phyloP scores from a whole-genome alignment of 1,139 yeast genomes.

The Candida glucosophila region DNA sequence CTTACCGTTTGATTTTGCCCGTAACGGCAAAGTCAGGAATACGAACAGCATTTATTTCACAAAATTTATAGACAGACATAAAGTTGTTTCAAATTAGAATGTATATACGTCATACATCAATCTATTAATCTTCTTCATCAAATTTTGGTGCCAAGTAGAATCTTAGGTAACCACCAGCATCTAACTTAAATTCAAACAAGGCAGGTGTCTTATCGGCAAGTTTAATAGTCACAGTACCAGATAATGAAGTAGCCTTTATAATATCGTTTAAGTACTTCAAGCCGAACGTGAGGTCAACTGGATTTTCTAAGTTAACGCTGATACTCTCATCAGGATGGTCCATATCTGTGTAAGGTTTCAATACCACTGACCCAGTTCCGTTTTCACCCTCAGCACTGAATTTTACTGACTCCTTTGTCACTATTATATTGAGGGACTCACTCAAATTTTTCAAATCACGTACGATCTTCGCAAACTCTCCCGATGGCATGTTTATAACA shows the following conservation, averaged over 20 bases:
- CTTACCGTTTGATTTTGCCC: conserved; percentile 62
- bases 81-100: conserved; percentile 3
- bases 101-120: too few species aligned
- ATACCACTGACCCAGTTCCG: conserved; percentile 79
- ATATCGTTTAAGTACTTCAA: conserved; percentile 85
- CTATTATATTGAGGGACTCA: conserved; percentile 79
- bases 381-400: conserved; percentile 89
- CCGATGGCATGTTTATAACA: conserved; percentile 77
- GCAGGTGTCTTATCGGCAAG: conserved; percentile 92
- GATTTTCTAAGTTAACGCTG: conserved; percentile 71
- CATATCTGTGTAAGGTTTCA: conserved; percentile 77
- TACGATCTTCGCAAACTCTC: conserved; percentile 82
- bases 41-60: conserved; percentile 25
- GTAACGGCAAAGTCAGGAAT: conserved; percentile 19
- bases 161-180: conserved; percentile 83
- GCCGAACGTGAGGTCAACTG: conserved; percentile 86
- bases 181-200: conserved; percentile 82
- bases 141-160: conserved; percentile 97
- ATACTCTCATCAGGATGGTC: conserved; percentile 73
- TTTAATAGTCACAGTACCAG: conserved; percentile 71
- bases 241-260: conserved; percentile 79
- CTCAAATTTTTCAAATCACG: conserved; percentile 81
- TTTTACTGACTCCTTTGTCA: conserved; percentile 87
- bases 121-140: conserved; percentile 66
- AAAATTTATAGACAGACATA: conserved; percentile 2